Percentiles rank a stretch among this genome's conserved stretches.
Conservation (phyloP, 129 eudicot species). For the Kitagawia praeruptora region DNA sequence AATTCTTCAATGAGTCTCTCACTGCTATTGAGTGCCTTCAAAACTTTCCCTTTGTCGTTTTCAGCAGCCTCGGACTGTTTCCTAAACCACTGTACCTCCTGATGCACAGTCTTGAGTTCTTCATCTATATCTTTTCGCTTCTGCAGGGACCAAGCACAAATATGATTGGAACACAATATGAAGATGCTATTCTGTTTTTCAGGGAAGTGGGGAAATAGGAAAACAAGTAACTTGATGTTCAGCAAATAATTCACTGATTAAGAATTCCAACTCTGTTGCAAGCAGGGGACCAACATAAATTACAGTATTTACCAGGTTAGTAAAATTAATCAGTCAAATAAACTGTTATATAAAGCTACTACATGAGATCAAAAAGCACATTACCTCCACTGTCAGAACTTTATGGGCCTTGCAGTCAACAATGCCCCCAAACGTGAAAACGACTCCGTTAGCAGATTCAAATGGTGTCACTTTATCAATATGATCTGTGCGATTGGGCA, state of each 20-base stretch:
- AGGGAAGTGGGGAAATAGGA: not conserved
- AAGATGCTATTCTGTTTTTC: not conserved
- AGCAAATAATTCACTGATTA: not conserved
- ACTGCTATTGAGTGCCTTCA: constrained; percentile 74
- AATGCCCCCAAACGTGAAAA: constrained; percentile 82
- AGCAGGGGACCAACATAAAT: not conserved
- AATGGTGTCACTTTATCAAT: constrained; percentile 69
- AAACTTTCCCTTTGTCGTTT: constrained; percentile 50
- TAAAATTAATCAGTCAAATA: not conserved
- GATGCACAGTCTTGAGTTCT: constrained; percentile 71
- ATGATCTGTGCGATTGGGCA: constrained; percentile 27
- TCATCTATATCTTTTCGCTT: constrained; percentile 61
- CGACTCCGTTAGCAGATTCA: constrained; percentile 79
- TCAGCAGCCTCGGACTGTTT: constrained; percentile 75
- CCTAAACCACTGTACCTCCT: constrained; percentile 66
- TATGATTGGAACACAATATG: not conserved
- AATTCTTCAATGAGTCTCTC: constrained; percentile 77
- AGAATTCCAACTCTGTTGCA: not conserved
- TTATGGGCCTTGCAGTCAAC: constrained; percentile 92
- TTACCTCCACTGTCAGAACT: constrained; percentile 69
- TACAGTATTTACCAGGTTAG: not conserved
- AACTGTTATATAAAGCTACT: not conserved
- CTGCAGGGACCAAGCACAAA: constrained; percentile 32
- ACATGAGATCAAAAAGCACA: not conserved
- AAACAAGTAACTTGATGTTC: not conserved